These are phyloP conservation scores for Rhytidiadelphus loreus DNA, from an alignment of 225 moss, liverwort and hornwort genomes.

Conservation along the genomic window DNA sequence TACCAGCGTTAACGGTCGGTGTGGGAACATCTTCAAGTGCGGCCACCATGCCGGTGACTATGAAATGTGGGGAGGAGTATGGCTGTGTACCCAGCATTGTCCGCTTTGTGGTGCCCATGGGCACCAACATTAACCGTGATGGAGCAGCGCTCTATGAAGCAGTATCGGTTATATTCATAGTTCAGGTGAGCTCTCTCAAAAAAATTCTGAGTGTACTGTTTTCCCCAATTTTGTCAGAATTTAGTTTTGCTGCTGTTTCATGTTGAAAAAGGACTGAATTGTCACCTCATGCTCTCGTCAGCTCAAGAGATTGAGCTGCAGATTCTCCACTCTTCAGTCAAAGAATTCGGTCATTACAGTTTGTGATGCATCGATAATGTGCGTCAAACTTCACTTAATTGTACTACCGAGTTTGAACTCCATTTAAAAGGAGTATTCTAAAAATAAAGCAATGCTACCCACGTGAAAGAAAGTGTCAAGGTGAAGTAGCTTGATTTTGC, in stretches of 20 bases:
- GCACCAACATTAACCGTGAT: slow-evolving; percentile 83
- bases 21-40: slow-evolving; percentile 86
- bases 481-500: not conserved
- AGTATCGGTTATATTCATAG: slow-evolving; percentile 80
- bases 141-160: slow-evolving; percentile 94
- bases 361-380: not conserved
- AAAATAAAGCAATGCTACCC: not conserved
- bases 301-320: not conserved
- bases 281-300: not conserved
- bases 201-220: not conserved
- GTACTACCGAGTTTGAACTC: not conserved
- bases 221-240: not conserved
- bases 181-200: slow-evolving; percentile 33
- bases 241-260: not conserved
- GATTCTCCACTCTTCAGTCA: not conserved
- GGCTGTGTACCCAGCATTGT: slow-evolving; percentile 69
- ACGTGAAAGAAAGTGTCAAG: not conserved
- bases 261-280: not conserved
- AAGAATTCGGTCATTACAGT: not conserved
- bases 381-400: not conserved
- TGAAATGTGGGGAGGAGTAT: slow-evolving; percentile 67
- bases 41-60: slow-evolving; percentile 86
- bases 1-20: slow-evolving; percentile 70
- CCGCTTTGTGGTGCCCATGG: slow-evolving; percentile 79
- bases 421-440: not conserved